These are phyloP conservation scores for Aspergillus thermomutatus DNA, from an alignment of 2,329 filamentous ascomycete species.

Conservation along the genomic window DNA sequence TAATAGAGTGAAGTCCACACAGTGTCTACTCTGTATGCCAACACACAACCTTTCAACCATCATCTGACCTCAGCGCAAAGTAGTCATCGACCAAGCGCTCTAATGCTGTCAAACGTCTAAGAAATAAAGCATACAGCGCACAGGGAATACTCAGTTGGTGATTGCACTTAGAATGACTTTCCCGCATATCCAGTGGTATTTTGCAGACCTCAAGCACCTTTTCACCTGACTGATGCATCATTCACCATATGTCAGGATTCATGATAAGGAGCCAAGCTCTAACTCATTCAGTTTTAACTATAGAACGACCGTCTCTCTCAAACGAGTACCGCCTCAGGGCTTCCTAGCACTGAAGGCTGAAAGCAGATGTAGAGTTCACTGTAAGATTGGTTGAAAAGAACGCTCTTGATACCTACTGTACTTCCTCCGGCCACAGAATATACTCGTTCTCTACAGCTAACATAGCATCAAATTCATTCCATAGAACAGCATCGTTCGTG, in stretches of 20 bases:
- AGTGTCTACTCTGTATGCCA: too few relatives aligned
- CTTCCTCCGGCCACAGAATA: constrained; percentile 7
- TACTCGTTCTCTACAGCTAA: constrained; percentile 25
- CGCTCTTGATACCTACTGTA: constrained; percentile 2
- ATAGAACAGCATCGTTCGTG: constrained; percentile 10
- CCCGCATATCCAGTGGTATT: not conserved
- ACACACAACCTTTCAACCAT: not conserved
- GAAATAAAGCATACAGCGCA: not conserved
- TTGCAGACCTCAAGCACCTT: too few relatives aligned
- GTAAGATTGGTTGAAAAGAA: not conserved
- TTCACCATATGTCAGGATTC: too few relatives aligned
- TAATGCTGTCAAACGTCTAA: not conserved
- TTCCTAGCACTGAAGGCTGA: too few relatives aligned
- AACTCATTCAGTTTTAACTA: too few relatives aligned
- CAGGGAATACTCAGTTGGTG: too few relatives aligned
- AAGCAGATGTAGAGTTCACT: not conserved
- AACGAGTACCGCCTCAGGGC: too few relatives aligned
- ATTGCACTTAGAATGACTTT: not conserved
- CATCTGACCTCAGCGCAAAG: not conserved
- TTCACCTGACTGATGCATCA: too few relatives aligned
- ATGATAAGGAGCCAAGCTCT: too few relatives aligned
- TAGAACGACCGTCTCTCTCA: too few relatives aligned
- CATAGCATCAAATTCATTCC: constrained; percentile 39
- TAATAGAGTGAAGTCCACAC: not conserved
- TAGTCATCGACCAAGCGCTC: not conserved